Conservation (phyloP, 768 basidiomycete genomes). For the Panaeolus cyanescens region DNA sequence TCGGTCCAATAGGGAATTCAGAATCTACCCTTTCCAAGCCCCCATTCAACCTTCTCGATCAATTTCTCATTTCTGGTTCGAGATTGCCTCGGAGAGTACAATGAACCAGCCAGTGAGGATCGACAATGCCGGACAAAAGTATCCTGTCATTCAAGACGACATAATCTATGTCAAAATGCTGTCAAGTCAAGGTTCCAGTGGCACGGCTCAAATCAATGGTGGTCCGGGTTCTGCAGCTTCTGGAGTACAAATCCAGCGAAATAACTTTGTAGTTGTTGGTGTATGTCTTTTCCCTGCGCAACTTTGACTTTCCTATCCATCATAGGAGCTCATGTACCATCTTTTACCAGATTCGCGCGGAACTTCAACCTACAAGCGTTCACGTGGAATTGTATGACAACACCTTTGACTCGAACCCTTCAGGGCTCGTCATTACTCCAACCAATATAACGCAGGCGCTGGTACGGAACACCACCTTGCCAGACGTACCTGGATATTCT, state of each 20-base stretch:
- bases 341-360: not conserved
- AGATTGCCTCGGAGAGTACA: conserved; percentile 45
- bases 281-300: too few relatives aligned
- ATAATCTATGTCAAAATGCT: conserved; percentile 42
- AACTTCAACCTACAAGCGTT: not conserved
- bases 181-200: not conserved
- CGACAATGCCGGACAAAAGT: conserved; percentile 43
- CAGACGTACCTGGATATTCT: not conserved
- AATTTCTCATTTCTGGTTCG: conserved; percentile 51
- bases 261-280: not conserved
- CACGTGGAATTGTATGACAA: not conserved
- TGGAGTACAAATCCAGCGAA: too few relatives aligned
- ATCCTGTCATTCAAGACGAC: conserved; percentile 42
- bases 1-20: conserved; percentile 32
- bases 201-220: too few relatives aligned
- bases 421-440: not conserved
- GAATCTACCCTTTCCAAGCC: conserved; percentile 45
- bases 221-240: too few relatives aligned
- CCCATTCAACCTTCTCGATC: conserved; percentile 39
- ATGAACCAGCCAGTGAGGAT: conserved; percentile 26
- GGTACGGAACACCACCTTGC: not conserved
- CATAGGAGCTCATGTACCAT: too few relatives aligned
- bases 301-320: too few relatives aligned
- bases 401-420: too few relatives aligned
- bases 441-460: not conserved